Evolutionary conservation across 768 basidiomycete genomes (phyloP).

Genomic region (Mycena leptocephala): DNA sequence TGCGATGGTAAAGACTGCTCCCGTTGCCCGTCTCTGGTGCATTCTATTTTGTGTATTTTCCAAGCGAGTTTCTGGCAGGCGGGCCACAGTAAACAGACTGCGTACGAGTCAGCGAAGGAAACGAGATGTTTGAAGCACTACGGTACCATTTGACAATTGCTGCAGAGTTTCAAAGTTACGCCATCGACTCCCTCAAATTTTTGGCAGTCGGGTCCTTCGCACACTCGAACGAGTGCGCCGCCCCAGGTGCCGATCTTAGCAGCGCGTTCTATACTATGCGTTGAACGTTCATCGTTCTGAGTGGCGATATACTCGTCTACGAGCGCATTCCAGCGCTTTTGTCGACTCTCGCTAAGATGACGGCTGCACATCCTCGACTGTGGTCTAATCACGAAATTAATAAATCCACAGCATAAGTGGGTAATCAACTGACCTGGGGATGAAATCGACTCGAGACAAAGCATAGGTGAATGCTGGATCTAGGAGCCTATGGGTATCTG

Average conservation of each 20-base stretch:
- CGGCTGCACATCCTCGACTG: conserved; percentile 1
- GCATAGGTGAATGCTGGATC: conserved; percentile 24
- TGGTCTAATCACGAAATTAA: neutral
- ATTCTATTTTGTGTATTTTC: conserved; percentile 13
- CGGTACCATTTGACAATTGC: conserved; percentile 20
- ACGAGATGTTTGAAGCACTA: neutral
- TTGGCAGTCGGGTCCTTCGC: conserved; percentile 15
- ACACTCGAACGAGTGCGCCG: conserved; percentile 14
- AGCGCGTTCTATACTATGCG: conserved; percentile 7
- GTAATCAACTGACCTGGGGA: conserved; percentile 3
- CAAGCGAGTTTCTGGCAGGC: conserved; percentile 7
- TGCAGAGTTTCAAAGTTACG: neutral
- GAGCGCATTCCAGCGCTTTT: conserved; percentile 8
- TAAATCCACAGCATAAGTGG: neutral
- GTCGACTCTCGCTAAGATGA: neutral
- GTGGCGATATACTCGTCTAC: conserved; percentile 21
- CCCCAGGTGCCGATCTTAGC: conserved; percentile 23
- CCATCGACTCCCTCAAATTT: neutral
- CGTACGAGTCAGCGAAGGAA: neutral
- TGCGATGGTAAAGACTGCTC: conserved; percentile 12
- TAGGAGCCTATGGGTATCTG: neutral
- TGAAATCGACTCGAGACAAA: neutral
- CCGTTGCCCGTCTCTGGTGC: neutral
- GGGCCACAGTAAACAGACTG: conserved; percentile 14
- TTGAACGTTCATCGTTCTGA: neutral